Base-by-base conservation (phyloP, 1,284 basidiomycete genomes). In the Puccinia novopanici region DNA sequence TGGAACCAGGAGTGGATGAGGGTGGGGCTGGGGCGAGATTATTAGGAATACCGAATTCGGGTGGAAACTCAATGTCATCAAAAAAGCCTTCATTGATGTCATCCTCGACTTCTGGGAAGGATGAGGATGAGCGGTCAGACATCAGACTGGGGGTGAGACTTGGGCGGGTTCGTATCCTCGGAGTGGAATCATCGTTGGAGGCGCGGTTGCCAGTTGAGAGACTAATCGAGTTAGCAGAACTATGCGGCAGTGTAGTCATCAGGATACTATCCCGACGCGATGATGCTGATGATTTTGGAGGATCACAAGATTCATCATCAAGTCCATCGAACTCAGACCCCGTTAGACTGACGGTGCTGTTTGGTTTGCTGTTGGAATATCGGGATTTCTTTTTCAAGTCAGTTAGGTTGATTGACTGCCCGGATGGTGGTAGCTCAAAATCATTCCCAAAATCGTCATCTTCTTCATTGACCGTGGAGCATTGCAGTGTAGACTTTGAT, bases 51-150 rank as follows among this genome's bases (percentile, higher is more conserved):
- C 77, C 77, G 40, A 80, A 73, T 59, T 80, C 77, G 48, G 77
- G 77, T 9, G 77, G 77, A 24, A 80, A 80, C 65, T 80, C 77
- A 55, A 80, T 80, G 22, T 80, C 77, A 63, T 80, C 77, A 65
- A 80, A 80, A 52, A 80, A 80, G 27, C 77, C 77, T 34, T 80
- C 77, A 22, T 72, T 73, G 50, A 65, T 15, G 15, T 80, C 77
- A 59, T 80, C 77, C 52, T 76, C 75, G 10, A 52, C 24, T 65
- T 80, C 77, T 10, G 77, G 68, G 67, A 80, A 80, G 30, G 77
- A 70, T 19, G 77, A 80, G 48, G 68, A 72, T 19, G 77, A 80
- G 24, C 77, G 67, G 52, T 80, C 77, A 9, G 77, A 70, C 68
- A 80, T 73, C 30, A 80, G 57, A 65, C 77, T 80, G 70, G 77